Evolutionary conservation across 768 basidiomycete species (phyloP).

Genomic region (Boletus barrowsii): DNA sequence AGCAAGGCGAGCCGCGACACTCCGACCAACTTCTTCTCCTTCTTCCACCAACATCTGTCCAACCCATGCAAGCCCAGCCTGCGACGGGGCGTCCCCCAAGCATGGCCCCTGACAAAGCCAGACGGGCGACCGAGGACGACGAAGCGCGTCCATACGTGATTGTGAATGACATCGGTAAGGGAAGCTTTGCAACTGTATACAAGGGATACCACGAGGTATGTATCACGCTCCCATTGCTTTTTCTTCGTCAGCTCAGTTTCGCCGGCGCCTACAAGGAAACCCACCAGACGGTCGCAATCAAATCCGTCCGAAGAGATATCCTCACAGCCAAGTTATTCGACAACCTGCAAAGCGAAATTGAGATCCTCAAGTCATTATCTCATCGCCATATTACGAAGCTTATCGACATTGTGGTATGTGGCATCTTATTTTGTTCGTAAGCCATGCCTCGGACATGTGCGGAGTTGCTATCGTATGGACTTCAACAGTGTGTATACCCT

Average conservation of each 20-base stretch:
- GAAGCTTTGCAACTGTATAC: constrained; percentile 95
- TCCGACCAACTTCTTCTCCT: constrained; percentile 8
- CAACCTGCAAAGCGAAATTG: constrained; percentile 97
- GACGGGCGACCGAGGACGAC: constrained; percentile 52
- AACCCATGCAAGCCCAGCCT: constrained; percentile 21
- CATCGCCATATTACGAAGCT: constrained; percentile 93
- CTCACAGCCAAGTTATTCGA: constrained; percentile 91
- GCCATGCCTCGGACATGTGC: not conserved
- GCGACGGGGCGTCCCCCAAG: constrained; percentile 16
- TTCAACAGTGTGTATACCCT: not conserved
- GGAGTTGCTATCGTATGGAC: not conserved
- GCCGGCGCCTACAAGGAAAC: constrained; percentile 53
- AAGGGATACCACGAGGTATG: constrained; percentile 88
- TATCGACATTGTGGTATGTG: constrained; percentile 83
- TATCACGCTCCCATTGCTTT: constrained; percentile 2
- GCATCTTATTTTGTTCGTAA: not conserved
- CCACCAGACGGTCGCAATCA: constrained; percentile 82
- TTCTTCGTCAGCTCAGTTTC: not conserved
- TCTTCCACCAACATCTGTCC: constrained; percentile 10
- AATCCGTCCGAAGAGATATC: constrained; percentile 86
- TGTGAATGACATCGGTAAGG: constrained; percentile 75
- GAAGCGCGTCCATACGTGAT: constrained; percentile 78
- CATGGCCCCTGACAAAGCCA: constrained; percentile 30
- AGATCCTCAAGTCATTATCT: constrained; percentile 89
- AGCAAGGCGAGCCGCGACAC: constrained; percentile 15